Base-by-base conservation (phyloP, 2,329 filamentous ascomycete genomes). In the Aureobasidium sp. region DNA sequence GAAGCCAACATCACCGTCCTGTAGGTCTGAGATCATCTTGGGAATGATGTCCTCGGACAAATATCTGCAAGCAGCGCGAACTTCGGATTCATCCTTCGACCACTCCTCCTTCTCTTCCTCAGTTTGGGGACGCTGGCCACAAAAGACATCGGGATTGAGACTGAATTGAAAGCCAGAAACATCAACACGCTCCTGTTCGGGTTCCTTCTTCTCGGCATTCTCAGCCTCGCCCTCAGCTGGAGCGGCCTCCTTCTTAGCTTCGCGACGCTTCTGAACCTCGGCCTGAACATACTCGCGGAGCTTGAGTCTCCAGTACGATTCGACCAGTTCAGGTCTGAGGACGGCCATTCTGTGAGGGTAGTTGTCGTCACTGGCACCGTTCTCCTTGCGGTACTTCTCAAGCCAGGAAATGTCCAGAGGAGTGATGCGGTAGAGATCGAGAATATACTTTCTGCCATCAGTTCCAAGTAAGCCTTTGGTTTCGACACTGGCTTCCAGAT, bases 321-420 rank as follows among this genome's bases (percentile, higher is more conserved):
- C 91, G 17, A 98, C 83, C 25, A 98, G 78, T 71, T 98, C 93
- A 12, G 89, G 83, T 60, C 93, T 83, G 54, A 98, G 76, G 25
- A 96, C 89, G 2, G 93, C 90, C 93, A 98, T 98, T 40, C 89
- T 84, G 70, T 98, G 93, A 40, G 93, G 93, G 66, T 98, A 98
- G 57, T 77, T 74, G 51, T 71, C 68, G 14, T 73, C 76, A 47
- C 78, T 75, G n/a, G 57, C 58, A 12, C 29, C 39, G 37, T 41
- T 51, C 53, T 71, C 69, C 55, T 66, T 68, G 64, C 79, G 79
- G 60, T 81, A 77, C 66, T 91, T 84, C 60, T 98, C 91, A 61
- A 95, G 78, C 90, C 94, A 98, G 19, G 79, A 71, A 53, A 96
- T 83, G 69, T 98, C 93, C 54, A 97, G 74, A 5, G 93, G 93